Conservation (phyloP, 2,329 filamentous ascomycete genomes). For the Penicillium sp. region DNA sequence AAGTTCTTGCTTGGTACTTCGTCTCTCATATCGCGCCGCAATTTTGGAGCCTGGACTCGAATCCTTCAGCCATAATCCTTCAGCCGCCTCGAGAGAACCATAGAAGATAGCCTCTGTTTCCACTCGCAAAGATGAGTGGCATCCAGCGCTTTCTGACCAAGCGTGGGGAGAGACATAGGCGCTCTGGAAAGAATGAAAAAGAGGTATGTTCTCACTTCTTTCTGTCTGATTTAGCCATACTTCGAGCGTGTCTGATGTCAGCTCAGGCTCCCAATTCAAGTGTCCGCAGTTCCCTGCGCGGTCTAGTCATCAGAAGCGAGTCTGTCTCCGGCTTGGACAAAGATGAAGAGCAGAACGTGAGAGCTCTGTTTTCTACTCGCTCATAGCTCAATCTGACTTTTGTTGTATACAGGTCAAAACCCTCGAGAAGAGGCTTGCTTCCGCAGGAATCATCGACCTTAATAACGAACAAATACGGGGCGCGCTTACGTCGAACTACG, state of each 20-base stretch:
- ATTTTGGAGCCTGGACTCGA: conserved; percentile 1
- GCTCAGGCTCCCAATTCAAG: conserved; percentile 1
- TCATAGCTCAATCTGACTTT: neutral
- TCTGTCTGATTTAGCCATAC: conserved; percentile 17
- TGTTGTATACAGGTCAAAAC: conserved; percentile 44
- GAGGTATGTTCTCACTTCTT: conserved; percentile 25
- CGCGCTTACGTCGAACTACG: conserved; percentile 59
- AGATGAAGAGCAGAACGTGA: conserved; percentile 34
- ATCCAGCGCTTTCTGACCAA: conserved; percentile 40
- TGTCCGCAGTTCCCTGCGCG: conserved; percentile 19
- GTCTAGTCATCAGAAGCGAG: conserved; percentile 29
- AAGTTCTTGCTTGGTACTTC: neutral
- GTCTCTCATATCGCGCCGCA: neutral
- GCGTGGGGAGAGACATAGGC: conserved; percentile 31
- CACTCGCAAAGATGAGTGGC: conserved; percentile 30
- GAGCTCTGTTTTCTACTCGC: neutral
- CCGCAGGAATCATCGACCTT: conserved; percentile 53
- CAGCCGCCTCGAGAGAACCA: neutral
- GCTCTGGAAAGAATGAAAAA: conserved; percentile 27
- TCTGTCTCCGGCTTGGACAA: conserved; percentile 18
- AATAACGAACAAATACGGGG: conserved; percentile 61
- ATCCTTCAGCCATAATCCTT: neutral
- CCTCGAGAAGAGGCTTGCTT: conserved; percentile 50
- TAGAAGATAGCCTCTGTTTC: neutral
- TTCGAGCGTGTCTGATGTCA: neutral